Base-by-base conservation (phyloP, 148 eudicot genomes). In the Chenopodium album region DNA sequence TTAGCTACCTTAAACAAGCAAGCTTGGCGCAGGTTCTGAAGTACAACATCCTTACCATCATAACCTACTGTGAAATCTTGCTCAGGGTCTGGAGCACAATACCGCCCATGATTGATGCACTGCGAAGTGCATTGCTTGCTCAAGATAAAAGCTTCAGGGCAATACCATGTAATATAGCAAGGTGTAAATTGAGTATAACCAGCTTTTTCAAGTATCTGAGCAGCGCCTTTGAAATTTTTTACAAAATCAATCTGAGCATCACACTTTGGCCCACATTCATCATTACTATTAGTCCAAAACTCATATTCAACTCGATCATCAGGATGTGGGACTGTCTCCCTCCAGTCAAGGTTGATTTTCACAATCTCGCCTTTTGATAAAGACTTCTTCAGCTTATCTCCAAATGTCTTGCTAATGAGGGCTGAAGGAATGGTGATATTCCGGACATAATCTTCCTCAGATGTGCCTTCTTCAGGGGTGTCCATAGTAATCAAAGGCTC, bases 81-180 rank as follows among this genome's bases (percentile, higher is more conserved):
- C 79, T 95, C 98, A 3, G 99, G 99, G 79, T 95, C 98, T 3
- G 99, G 99, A 79, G 99, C 96, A 87, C 99, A 95, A 85, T 95
- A 95, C 78, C 98, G 89, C 56, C 99, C 99, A 67, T 89, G 87
- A 76, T 95, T 95, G 82, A 95, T 95, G 85, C 99, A 95, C 87
- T 95, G 99, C 76, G 98, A 92, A 85, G 86, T 86, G 83, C 99
- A 95, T 82, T 95, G 99, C 80, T 84, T 91, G 82, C 99, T 95
- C 83, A 84, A 77, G 37, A 83, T 82, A 86, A 92, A 93, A 72
- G 92, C 97, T 89, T 91, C 92, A 1, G 99, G 99, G 82, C 99
- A 95, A 78, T 91, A 95, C 99, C 99, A 95, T 23, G 99, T 95
- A 76, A 95, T 95, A 78, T 95, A 95, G 78, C 87, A 97, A 16